A percentile compares a stretch with the other conserved stretches of the same genome.
Conservation (phyloP, 2,329 filamentous ascomycete genomes). For the Coniochaeta sp. region DNA sequence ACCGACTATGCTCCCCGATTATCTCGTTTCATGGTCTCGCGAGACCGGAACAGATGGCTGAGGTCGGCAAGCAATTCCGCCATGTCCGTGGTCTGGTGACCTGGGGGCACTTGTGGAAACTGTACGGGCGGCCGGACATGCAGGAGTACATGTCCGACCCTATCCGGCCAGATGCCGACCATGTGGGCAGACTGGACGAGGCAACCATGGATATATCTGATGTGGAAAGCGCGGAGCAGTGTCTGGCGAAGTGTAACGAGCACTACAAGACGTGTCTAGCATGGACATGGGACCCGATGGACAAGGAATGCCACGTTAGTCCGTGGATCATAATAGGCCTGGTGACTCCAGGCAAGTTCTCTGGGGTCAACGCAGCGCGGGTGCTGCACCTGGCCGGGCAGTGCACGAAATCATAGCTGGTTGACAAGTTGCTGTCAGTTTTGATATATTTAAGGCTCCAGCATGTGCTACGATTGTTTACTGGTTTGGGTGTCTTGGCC, state of each 20-base stretch:
- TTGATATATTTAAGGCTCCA: no score
- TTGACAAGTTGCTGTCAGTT: not conserved
- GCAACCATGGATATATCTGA: slow-evolving; percentile 21
- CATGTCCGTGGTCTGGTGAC: slow-evolving; percentile 30
- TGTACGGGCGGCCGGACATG: slow-evolving; percentile 36
- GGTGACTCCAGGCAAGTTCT: slow-evolving; percentile 7
- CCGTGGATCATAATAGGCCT: slow-evolving; percentile 16
- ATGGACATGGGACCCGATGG: slow-evolving; percentile 14
- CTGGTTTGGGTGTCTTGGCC: no score
- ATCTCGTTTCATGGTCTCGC: slow-evolving; percentile 46
- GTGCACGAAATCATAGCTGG: not conserved
- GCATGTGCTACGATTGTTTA: no score
- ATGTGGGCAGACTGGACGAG: slow-evolving; percentile 41
- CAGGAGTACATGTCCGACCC: slow-evolving; percentile 26
- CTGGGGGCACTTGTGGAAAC: slow-evolving; percentile 43
- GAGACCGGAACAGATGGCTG: slow-evolving; percentile 34
- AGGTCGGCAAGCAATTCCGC: slow-evolving; percentile 33
- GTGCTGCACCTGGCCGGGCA: not conserved
- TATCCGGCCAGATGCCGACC: slow-evolving; percentile 33
- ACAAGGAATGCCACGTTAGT: slow-evolving; percentile 13
- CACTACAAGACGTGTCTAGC: slow-evolving; percentile 10
- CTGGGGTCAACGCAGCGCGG: slow-evolving; percentile 9
- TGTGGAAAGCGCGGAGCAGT: slow-evolving; percentile 10
- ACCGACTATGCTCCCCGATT: slow-evolving; percentile 46
- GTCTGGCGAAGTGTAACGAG: slow-evolving; percentile 8